These are phyloP conservation scores for Serendipita sp. DNA, from an alignment of 768 basidiomycete species.

Conservation along the genomic window DNA sequence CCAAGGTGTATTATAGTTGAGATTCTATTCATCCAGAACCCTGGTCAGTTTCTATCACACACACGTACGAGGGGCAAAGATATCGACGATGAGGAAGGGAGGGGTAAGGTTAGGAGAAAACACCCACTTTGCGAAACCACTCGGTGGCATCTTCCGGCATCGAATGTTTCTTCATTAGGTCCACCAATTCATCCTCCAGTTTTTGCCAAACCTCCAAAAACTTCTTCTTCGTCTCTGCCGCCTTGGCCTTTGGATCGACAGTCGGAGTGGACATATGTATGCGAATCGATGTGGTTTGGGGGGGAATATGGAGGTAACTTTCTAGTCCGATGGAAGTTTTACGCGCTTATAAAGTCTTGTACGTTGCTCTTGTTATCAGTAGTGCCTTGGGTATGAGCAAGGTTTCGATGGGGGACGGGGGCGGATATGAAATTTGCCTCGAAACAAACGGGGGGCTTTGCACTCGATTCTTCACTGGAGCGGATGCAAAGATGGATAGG, in stretches of 20 bases:
- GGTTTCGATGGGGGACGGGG: too few relatives aligned
- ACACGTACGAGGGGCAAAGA: too few relatives aligned
- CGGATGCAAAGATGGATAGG: too few relatives aligned
- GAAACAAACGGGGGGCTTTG: too few relatives aligned
- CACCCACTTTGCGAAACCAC: constrained; percentile 67
- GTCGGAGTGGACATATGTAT: neutral
- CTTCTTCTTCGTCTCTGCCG: constrained; percentile 17
- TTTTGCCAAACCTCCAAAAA: constrained; percentile 61
- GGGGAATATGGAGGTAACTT: too few relatives aligned
- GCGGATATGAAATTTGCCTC: too few relatives aligned
- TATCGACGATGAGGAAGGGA: neutral
- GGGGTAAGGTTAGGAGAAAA: neutral
- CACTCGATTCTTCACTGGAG: too few relatives aligned
- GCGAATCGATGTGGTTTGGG: neutral
- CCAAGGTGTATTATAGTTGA: constrained; percentile 90
- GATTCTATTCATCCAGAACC: constrained; percentile 34
- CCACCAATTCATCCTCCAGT: constrained; percentile 66
- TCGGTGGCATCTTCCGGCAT: constrained; percentile 75
- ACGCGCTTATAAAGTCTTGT: neutral
- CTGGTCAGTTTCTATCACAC: neutral
- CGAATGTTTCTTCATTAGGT: constrained; percentile 44
- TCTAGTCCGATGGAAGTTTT: neutral
- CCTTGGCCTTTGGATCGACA: constrained; percentile 4
- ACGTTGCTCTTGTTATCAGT: neutral
- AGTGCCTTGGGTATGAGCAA: neutral